These are phyloP conservation scores for Diaporthe aspalathi DNA, from an alignment of 2,329 filamentous ascomycete species.

Conservation along the genomic window DNA sequence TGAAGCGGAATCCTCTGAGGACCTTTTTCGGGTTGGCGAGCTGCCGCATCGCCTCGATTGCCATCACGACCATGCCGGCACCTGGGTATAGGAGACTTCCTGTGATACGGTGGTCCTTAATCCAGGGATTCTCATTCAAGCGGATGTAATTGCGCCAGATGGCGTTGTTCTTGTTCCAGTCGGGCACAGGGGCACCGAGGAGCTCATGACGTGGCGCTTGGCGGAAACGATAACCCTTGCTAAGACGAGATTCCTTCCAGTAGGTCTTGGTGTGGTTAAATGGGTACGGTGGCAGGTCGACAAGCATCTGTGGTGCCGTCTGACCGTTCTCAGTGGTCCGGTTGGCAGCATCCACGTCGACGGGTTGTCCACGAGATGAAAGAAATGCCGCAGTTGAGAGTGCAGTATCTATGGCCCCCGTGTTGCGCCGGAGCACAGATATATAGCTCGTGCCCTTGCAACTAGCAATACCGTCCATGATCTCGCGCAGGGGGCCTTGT, in stretches of 20 bases:
- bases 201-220: slow-evolving; percentile 56
- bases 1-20: slow-evolving; percentile 33
- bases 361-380: slow-evolving; percentile 49
- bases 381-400: neutral
- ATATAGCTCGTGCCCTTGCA: neutral
- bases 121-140: slow-evolving; percentile 64
- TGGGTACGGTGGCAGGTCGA: slow-evolving; percentile 32
- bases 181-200: slow-evolving; percentile 58
- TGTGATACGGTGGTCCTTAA: slow-evolving; percentile 69
- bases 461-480: neutral
- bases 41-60: slow-evolving; percentile 10
- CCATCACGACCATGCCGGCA: slow-evolving; percentile 62
- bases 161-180: slow-evolving; percentile 45
- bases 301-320: slow-evolving; percentile 30
- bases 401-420: slow-evolving; percentile 44
- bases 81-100: slow-evolving; percentile 66
- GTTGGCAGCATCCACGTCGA: slow-evolving; percentile 56
- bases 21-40: neutral
- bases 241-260: slow-evolving; percentile 34
- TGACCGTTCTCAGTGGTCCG: too few relatives aligned
- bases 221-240: slow-evolving; percentile 54
- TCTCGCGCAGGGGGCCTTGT: slow-evolving; percentile 12
- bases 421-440: neutral
- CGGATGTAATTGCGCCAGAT: slow-evolving; percentile 62
- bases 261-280: slow-evolving; percentile 33